These are phyloP conservation scores for Clarireedia monteithiana DNA, from an alignment of 2,329 filamentous ascomycete species.

Conservation along the genomic window DNA sequence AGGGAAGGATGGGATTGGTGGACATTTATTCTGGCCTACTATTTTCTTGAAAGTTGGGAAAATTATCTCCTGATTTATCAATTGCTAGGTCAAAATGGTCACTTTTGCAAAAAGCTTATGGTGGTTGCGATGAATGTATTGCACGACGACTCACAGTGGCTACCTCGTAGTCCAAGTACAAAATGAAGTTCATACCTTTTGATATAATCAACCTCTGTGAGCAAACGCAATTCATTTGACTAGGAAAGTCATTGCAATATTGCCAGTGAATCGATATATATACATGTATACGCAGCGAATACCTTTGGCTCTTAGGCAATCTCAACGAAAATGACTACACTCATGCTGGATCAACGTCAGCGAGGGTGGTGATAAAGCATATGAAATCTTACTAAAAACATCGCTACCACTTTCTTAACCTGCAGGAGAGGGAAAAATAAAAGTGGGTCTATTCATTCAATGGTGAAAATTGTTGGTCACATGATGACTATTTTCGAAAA, in stretches of 20 bases:
- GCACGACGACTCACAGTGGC: not conserved
- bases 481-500: conserved; percentile 7
- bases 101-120: conserved; percentile 1
- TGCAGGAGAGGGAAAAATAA: not conserved
- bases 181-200: conserved; percentile 4
- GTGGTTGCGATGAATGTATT: conserved; percentile 7
- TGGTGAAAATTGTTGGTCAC: conserved; percentile 1
- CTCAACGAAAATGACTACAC: not conserved
- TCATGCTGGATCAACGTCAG: not conserved
- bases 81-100: conserved; percentile 1
- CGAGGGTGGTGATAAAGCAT: not conserved
- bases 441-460: not conserved
- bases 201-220: not conserved
- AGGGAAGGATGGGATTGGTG: conserved; percentile 3
- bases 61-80: not conserved
- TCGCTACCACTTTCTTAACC: too few species aligned
- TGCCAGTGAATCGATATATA: too few species aligned
- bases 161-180: conserved; percentile 3
- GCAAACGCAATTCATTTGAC: not conserved
- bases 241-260: too few species aligned
- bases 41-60: conserved; percentile 1
- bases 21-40: conserved; percentile 8
- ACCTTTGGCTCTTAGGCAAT: not conserved
- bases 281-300: too few species aligned
- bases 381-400: not conserved